Evolutionary conservation across 225 moss, liverwort and hornwort species (phyloP), one percentile per base, ranked within the genome.

Genomic region (Rhytidiadelphus loreus): DNA sequence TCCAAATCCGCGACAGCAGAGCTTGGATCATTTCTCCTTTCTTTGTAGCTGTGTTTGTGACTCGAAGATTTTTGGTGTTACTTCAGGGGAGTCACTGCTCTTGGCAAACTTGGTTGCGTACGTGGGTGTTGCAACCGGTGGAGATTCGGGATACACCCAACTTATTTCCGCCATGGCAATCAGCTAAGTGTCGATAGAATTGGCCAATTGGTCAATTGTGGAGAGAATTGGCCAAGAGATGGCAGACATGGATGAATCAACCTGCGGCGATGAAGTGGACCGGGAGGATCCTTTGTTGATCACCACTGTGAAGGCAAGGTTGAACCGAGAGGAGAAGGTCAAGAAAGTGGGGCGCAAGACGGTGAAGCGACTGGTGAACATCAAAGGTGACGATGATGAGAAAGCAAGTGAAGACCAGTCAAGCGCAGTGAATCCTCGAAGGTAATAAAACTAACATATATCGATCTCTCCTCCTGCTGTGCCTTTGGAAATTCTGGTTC

Each of bases 211-310:
- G 66, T 52, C 69, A 55, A 58, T 44, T 44, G 78, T 33, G 86
- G 55, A 86, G 76, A 63, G 75, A n/a, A 28, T 64, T 77, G 86
- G 78, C 41, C 86, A 65, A 24, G 83, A 65, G 64, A 82, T 81
- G 86, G 83, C 57, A 39, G 89, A 83, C 21, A 84, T 80, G 92
- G 86, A 65, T 44, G 85, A 86, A n/a, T 52, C 75, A 37, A 62
- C 35, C 46, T 73, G 85, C 60, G 74, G 60, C 16, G 76, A 86
- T 55, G 90, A 90, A 80, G 93, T 93, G 86, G 94, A 94, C 66
- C 90, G 92, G 44, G 83, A 91, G 52, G 94, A 94, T 65, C 93
- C 93, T 12, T 57, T 94, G 80, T 86, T 94, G 70, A 93, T 94
- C 84, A 79, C 92, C 64, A 93, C 90, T 18, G 94, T 94, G 87